A percentile compares a stretch with the other conserved stretches of the same genome.
phyloP scores from a whole-genome alignment of 2,329 filamentous ascomycete species.

The Metarhizium robertsii region DNA sequence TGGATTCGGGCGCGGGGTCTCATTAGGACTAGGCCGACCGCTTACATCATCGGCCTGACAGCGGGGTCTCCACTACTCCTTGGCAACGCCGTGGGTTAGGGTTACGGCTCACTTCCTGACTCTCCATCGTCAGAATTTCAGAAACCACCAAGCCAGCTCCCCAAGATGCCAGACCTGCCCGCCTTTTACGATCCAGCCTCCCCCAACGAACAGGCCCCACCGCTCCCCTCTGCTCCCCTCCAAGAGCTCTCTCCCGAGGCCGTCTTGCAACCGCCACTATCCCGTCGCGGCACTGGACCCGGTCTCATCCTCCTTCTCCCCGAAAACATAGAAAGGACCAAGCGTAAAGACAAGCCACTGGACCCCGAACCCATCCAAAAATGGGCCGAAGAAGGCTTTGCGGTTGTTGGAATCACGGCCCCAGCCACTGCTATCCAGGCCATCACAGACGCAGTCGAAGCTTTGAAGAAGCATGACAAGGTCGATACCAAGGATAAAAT shows the following conservation, averaged over 20 bases:
- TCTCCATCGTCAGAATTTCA: no score
- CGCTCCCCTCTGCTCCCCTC: neutral
- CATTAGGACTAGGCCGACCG: no score
- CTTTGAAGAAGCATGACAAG: neutral
- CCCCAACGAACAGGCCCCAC: conserved; percentile 7
- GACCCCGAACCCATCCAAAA: conserved; percentile 20
- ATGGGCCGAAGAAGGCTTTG: conserved; percentile 28
- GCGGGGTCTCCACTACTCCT: no score
- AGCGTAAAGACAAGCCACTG: conserved; percentile 1
- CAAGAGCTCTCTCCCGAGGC: neutral
- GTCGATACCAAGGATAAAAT: conserved; percentile 10
- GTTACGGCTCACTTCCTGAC: no score
- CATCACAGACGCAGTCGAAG: neutral
- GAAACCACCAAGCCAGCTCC: neutral
- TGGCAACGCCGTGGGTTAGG: no score
- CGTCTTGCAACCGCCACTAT: conserved; percentile 17
- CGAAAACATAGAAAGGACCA: neutral
- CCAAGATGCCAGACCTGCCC: neutral
- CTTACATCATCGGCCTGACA: no score
- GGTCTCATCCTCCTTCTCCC: conserved; percentile 17
- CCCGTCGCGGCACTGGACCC: conserved; percentile 22
- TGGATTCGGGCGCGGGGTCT: no score
- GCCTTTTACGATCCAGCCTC: conserved; percentile 7
- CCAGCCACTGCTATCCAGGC: neutral
- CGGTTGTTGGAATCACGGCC: conserved; percentile 14